Percentiles rank a stretch among this genome's conserved stretches.
Conservation (phyloP, 176 grass and related monocot species). For the Secale cereale region DNA sequence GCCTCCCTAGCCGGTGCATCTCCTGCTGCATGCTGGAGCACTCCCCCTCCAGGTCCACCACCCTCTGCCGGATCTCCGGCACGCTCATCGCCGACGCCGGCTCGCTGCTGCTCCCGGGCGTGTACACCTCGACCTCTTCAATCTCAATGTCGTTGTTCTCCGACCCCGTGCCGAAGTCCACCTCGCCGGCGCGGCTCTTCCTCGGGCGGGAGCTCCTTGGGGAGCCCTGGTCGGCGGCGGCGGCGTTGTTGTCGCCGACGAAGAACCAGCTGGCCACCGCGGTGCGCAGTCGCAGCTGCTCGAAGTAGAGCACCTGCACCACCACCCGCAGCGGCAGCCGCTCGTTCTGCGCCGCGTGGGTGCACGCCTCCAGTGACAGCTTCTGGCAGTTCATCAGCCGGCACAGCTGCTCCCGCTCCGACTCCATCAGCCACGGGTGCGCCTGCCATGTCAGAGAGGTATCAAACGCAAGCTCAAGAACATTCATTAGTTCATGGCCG, state of each 20-base stretch:
- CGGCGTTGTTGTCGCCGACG: constrained; percentile 38
- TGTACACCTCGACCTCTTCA: background rate
- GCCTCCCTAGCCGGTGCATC: constrained; percentile 47
- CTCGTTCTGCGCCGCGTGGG: constrained; percentile 92
- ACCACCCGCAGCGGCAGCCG: constrained; percentile 75
- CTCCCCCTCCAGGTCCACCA: constrained; percentile 56
- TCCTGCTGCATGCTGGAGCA: constrained; percentile 65
- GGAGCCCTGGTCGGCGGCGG: constrained; percentile 16
- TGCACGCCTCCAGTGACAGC: constrained; percentile 87
- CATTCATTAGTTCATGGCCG: background rate
- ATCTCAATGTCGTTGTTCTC: background rate
- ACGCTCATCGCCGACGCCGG: constrained; percentile 39
- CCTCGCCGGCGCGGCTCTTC: background rate
- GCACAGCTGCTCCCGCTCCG: constrained; percentile 79
- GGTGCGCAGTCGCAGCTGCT: constrained; percentile 85
- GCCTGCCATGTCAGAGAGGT: constrained; percentile 34
- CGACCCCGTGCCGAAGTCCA: background rate
- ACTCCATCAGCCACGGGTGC: constrained; percentile 74
- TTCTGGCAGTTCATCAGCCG: constrained; percentile 89
- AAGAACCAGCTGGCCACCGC: constrained; percentile 65
- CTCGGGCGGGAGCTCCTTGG: constrained; percentile 17
- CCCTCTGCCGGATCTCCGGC: constrained; percentile 47
- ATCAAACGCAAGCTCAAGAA: background rate
- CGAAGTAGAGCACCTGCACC: constrained; percentile 90
- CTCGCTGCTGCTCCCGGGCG: constrained; percentile 16